phyloP scores from a whole-genome alignment of 257 asterid species.

The Leptodermis oblonga region DNA sequence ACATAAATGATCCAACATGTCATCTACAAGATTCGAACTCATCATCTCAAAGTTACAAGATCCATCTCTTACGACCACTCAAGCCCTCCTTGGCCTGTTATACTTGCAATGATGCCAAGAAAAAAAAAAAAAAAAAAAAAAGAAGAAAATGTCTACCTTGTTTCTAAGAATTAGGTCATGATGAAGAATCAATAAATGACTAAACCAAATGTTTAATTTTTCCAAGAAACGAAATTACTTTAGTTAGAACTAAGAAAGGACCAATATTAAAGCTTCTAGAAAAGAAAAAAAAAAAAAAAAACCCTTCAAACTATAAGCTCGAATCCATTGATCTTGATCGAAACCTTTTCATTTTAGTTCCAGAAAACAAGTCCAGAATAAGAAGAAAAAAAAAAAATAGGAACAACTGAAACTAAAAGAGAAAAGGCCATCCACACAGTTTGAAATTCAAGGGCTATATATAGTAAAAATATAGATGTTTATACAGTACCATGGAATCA shows the following conservation, averaged over 20 bases:
- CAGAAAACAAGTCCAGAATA: not conserved
- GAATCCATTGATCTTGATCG: not conserved
- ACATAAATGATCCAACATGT: too few relatives aligned
- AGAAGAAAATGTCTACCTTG: too few relatives aligned
- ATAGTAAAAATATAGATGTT: not conserved
- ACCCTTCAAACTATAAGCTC: not conserved
- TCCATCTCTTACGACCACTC: too few relatives aligned
- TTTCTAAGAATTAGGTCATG: too few relatives aligned
- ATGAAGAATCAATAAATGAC: not conserved
- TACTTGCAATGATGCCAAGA: too few relatives aligned
- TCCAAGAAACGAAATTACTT: not conserved
- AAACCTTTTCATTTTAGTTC: not conserved
- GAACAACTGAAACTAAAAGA: constrained; percentile 1
- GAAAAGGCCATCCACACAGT: not conserved
- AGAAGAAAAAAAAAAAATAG: not conserved
- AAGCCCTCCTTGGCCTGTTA: too few relatives aligned
- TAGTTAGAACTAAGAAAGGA: too few relatives aligned
- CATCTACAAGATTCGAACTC: too few relatives aligned
- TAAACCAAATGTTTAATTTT: not conserved
- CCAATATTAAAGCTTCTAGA: too few relatives aligned
- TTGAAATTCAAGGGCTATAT: not conserved
- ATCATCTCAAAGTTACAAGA: too few relatives aligned
- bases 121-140: too few relatives aligned
- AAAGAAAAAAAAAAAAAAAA: not conserved
- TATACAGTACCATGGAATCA: constrained; percentile 7